Percentiles rank a stretch among this genome's conserved stretches.
These are phyloP conservation scores for Phytopythium helicoides DNA, from an alignment of 352 stramenopile species.

Conservation along the genomic window DNA sequence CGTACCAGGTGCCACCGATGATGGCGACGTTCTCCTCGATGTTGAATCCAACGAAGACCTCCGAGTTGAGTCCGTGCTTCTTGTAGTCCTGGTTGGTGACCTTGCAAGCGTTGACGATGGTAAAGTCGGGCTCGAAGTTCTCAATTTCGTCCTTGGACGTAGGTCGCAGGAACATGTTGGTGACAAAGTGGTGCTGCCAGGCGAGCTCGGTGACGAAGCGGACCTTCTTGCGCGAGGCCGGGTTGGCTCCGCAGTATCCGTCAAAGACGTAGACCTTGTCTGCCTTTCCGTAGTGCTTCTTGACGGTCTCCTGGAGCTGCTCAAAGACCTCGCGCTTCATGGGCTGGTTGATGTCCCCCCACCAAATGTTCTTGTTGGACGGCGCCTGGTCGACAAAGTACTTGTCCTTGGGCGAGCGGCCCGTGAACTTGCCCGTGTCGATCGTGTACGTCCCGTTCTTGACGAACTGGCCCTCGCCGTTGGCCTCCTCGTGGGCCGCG, in stretches of 20 bases:
- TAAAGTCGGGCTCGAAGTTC: slow-evolving; percentile 96
- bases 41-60: slow-evolving; percentile 97
- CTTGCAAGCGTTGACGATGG: slow-evolving; percentile 97
- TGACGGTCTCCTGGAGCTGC: slow-evolving; percentile 93
- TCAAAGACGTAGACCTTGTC: slow-evolving; percentile 97
- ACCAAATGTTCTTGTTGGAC: slow-evolving; percentile 95
- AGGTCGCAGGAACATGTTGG: slow-evolving; percentile 95
- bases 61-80: slow-evolving; percentile 92
- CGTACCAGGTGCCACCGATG: slow-evolving; percentile 96
- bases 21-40: slow-evolving; percentile 95
- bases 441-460: slow-evolving; percentile 95
- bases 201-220: slow-evolving; percentile 97
- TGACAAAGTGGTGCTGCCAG: slow-evolving; percentile 98
- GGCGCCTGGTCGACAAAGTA: slow-evolving; percentile 95
- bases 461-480: slow-evolving; percentile 91
- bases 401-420: slow-evolving; percentile 98
- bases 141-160: slow-evolving; percentile 84
- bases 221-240: slow-evolving; percentile 92
- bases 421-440: slow-evolving; percentile 98
- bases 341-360: slow-evolving; percentile 95
- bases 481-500: slow-evolving; percentile 92
- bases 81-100: slow-evolving; percentile 95
- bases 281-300: slow-evolving; percentile 90
- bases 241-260: slow-evolving; percentile 93
- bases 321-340: slow-evolving; percentile 94